Conservation (phyloP, 352 stramenopile genomes). For the Globisporangium yorkense region DNA sequence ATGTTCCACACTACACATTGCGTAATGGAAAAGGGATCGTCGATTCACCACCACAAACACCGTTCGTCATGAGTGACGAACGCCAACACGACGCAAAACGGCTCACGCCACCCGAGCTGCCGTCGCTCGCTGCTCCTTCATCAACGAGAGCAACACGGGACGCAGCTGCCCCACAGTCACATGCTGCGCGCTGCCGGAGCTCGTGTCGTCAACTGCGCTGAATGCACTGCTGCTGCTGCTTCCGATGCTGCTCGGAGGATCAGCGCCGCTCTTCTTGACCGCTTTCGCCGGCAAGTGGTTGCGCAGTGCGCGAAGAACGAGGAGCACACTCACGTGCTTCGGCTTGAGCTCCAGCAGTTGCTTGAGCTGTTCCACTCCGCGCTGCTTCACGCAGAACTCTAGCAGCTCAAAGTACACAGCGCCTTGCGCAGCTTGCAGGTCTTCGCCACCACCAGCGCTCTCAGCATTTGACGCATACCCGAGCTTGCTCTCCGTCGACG, state of each 20-base stretch:
- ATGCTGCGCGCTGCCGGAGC: conserved; percentile 12
- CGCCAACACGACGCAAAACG: not conserved
- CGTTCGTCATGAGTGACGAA: not conserved
- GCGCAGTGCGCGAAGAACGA: conserved; percentile 49
- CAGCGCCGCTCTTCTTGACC: not conserved
- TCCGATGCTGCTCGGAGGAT: not conserved
- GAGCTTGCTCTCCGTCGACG: not conserved
- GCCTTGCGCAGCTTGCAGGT: conserved; percentile 7
- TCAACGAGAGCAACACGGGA: conserved; percentile 31
- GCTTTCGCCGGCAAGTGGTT: conserved; percentile 21
- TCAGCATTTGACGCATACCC: conserved; percentile 1
- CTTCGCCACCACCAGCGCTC: conserved; percentile 9
- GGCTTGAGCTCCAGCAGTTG: conserved; percentile 47
- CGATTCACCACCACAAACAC: not conserved
- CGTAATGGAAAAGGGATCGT: not conserved
- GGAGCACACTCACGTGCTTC: conserved; percentile 42
- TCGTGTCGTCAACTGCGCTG: not conserved
- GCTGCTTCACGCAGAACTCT: conserved; percentile 51
- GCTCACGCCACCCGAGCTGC: not conserved
- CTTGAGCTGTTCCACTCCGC: conserved; percentile 38
- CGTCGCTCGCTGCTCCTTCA: conserved; percentile 23
- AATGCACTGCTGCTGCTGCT: not conserved
- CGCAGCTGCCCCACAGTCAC: conserved; percentile 46
- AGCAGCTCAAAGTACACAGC: conserved; percentile 66
- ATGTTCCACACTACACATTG: conserved; percentile 4